Percentiles rank a stretch among this genome's conserved stretches.
Evolutionary conservation across 2,329 filamentous ascomycete species (phyloP).

Genomic region (Colletotrichum lupini): DNA sequence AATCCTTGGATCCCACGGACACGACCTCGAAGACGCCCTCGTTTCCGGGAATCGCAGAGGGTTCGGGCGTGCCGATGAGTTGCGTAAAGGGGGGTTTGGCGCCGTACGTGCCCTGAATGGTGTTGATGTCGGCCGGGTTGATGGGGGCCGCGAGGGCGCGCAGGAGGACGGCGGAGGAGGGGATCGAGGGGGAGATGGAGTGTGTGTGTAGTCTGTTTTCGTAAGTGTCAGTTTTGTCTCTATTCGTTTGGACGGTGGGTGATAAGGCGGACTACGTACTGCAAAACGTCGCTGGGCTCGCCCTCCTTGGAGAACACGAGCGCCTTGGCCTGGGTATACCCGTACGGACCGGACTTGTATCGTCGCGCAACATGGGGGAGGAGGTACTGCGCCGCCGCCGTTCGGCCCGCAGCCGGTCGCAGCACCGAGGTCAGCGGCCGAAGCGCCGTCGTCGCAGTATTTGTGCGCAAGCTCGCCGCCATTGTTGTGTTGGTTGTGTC

Average conservation of each 20-base stretch:
- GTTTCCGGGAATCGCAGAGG: slow-evolving; percentile 85
- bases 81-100: slow-evolving; percentile 82
- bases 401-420: slow-evolving; percentile 1
- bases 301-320: slow-evolving; percentile 80
- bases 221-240: slow-evolving; percentile 7
- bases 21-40: slow-evolving; percentile 95
- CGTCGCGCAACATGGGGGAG: slow-evolving; percentile 46
- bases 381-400: slow-evolving; percentile 1
- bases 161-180: slow-evolving; percentile 74
- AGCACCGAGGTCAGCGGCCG: slow-evolving; percentile 31
- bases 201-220: slow-evolving; percentile 71
- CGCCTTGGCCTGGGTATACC: slow-evolving; percentile 87
- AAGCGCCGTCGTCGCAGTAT: slow-evolving; percentile 13
- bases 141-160: slow-evolving; percentile 91
- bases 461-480: slow-evolving; percentile 22
- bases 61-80: slow-evolving; percentile 78
- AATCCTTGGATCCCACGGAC: slow-evolving; percentile 68
- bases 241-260: not conserved
- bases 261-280: slow-evolving; percentile 52
- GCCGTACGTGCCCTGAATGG: slow-evolving; percentile 96
- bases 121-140: slow-evolving; percentile 98
- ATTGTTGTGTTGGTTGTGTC: not conserved
- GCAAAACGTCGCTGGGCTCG: slow-evolving; percentile 77
- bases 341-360: slow-evolving; percentile 73
- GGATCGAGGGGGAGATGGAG: slow-evolving; percentile 81